Conservation (phyloP, 1,139 yeast species). For the Candida neerlandica region DNA sequence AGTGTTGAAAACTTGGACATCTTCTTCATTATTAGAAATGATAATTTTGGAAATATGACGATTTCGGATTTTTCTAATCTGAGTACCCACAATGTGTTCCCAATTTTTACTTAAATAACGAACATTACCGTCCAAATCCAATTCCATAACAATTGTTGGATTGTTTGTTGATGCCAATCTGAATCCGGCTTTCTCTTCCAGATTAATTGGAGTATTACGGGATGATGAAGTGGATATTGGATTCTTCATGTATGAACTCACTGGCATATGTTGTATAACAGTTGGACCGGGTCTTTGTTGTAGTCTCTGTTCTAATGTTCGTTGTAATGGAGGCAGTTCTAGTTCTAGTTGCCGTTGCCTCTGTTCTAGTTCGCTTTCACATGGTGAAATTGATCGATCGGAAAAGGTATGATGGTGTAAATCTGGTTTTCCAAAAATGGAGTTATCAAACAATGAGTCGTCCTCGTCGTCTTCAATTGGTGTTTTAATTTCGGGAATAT, state of each 20-base stretch:
- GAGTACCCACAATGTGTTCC: conserved; percentile 75
- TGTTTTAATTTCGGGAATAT: neutral
- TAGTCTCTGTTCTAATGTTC: neutral
- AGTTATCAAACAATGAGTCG: neutral
- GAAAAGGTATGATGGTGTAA: conserved; percentile 2
- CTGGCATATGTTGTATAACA: conserved; percentile 4
- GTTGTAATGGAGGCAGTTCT: conserved; percentile 3
- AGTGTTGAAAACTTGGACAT: conserved; percentile 65
- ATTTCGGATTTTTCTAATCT: conserved; percentile 53
- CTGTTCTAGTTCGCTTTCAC: conserved; percentile 16
- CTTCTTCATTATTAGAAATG: conserved; percentile 63
- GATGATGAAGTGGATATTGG: neutral
- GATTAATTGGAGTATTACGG: conserved; percentile 2
- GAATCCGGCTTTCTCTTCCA: conserved; percentile 51
- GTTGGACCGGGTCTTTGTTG: conserved; percentile 9
- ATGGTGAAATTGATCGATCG: conserved; percentile 25
- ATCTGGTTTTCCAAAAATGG: conserved; percentile 1
- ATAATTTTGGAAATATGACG: conserved; percentile 67
- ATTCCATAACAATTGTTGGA: conserved; percentile 83
- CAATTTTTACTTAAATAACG: conserved; percentile 74
- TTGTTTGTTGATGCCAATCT: conserved; percentile 63
- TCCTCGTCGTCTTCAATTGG: neutral
- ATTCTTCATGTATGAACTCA: neutral
- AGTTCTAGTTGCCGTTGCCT: neutral
- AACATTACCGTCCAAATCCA: conserved; percentile 79